phyloP scores from a whole-genome alignment of 176 grass and related monocot species.

The Neostapfia colusana region DNA sequence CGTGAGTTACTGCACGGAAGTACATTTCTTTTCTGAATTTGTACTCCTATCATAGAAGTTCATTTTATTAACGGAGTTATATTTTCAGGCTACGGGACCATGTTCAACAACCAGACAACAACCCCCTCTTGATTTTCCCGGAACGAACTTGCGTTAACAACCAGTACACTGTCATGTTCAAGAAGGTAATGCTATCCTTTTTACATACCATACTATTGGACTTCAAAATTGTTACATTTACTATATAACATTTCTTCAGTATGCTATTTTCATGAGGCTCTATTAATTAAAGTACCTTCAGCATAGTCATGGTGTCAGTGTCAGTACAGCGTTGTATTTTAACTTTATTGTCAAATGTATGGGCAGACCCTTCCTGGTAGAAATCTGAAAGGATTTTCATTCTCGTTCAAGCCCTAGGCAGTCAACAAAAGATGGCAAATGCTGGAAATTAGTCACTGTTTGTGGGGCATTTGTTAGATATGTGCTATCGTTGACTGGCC shows the following conservation, averaged over 20 bases:
- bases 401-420: neutral
- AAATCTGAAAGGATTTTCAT: neutral
- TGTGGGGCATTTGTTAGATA: conserved; percentile 1
- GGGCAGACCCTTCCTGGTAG: neutral
- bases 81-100: conserved; percentile 80
- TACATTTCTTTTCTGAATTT: conserved; percentile 33
- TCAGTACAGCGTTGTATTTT: neutral
- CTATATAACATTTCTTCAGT: neutral
- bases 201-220: neutral
- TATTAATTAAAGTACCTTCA: neutral
- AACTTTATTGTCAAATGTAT: neutral
- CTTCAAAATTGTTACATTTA: neutral
- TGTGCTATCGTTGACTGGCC: neutral
- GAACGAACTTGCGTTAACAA: conserved; percentile 99
- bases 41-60: neutral
- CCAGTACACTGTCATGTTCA: conserved; percentile 98
- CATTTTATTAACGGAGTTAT: neutral
- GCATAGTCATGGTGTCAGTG: neutral
- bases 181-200: conserved; percentile 64
- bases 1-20: conserved; percentile 86
- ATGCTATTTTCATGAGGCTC: conserved; percentile 5
- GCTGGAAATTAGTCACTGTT: neutral
- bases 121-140: conserved; percentile 91
- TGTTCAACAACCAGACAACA: conserved; percentile 78
- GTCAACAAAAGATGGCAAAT: neutral